These are phyloP conservation scores for Dovyalis caffra DNA, from an alignment of 345 rosid species.

Conservation along the genomic window DNA sequence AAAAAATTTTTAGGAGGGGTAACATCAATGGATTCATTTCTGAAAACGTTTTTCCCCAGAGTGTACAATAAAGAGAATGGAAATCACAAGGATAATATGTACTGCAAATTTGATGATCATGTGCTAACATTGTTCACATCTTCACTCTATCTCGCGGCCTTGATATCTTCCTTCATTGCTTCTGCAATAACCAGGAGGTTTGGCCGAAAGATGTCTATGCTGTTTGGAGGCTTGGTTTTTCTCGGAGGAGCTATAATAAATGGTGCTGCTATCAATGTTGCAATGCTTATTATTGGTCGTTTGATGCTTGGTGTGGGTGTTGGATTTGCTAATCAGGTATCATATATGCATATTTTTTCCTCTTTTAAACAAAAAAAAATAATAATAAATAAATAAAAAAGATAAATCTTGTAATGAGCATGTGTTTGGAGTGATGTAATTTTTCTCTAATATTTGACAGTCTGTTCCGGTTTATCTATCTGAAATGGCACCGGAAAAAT, in stretches of 20 bases:
- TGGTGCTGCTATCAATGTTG: constrained; percentile 52
- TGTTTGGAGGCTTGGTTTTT: constrained; percentile 56
- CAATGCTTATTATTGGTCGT: constrained; percentile 62
- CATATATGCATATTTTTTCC: no score
- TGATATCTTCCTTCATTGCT: constrained; percentile 64
- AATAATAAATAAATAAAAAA: no score
- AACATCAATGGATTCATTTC: constrained; percentile 68
- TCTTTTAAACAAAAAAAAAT: no score
- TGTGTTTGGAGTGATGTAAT: no score
- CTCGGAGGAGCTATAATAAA: constrained; percentile 59
- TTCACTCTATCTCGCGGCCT: constrained; percentile 72
- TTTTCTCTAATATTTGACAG: no score
- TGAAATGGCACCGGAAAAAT: constrained; percentile 75
- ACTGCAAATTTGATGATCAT: constrained; percentile 74
- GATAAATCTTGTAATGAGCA: no score
- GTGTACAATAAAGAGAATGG: constrained; percentile 37
- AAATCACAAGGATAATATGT: constrained; percentile 39
- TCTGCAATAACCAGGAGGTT: constrained; percentile 48
- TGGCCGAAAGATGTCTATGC: constrained; percentile 72
- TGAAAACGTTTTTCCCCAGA: constrained; percentile 58
- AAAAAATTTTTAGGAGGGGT: constrained; percentile 56
- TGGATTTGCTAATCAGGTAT: constrained; percentile 87
- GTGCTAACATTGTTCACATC: constrained; percentile 70
- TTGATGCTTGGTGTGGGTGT: constrained; percentile 73
- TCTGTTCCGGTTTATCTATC: constrained; percentile 77